Base-by-base conservation (phyloP, 1,284 basidiomycete genomes). In the Athelia sp. region DNA sequence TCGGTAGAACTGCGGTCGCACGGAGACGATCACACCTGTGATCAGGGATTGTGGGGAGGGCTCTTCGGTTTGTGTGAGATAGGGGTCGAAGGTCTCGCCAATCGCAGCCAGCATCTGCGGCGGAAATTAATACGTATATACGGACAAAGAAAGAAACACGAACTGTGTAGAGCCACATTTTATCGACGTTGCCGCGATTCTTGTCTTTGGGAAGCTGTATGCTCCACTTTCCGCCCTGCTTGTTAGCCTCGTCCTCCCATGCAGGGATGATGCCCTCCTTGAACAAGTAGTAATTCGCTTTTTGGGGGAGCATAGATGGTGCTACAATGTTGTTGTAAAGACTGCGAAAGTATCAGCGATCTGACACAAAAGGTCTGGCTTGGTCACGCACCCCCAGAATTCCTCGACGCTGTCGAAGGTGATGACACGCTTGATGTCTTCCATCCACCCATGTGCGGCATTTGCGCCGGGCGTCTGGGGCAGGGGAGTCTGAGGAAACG, bases 261-360 rank as follows among this genome's bases (percentile, higher is more conserved):
- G 93, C 93, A 15, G 93, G 93, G 59, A 95, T 94, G 61, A 98
- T 95, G 32, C 88, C 90, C 61, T 93, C 90, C 90, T 98, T 98
- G 85, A 99, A 99, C 53, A 99, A 79, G 74, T 99, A 99, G 71
- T 99, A 99, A 68, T 99, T 99, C 32, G 95, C 93, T 73, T 95
- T 98, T 70, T 87, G 85, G 32, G 93, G 93, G 59, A 99, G 75
- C 62, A 87, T 82, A 19, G 93, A 95, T n/a, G 96, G 97, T 17
- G 94, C 90, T 26, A 99, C 87, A 61, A 99, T 95, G 72, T 98
- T 98, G 73, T 98, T 97, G 75, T 98, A 97, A 54, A 98, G 72
- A 15, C 91, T 93, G 58, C 14, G 45, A 36, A 45, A 44, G 34
- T 36, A 54, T 60, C 50, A 56, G 55, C 34, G 42, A 38, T 48